These are phyloP conservation scores for Ganoderma lucidum DNA, from an alignment of 1,284 basidiomycete species.

Conservation along the genomic window DNA sequence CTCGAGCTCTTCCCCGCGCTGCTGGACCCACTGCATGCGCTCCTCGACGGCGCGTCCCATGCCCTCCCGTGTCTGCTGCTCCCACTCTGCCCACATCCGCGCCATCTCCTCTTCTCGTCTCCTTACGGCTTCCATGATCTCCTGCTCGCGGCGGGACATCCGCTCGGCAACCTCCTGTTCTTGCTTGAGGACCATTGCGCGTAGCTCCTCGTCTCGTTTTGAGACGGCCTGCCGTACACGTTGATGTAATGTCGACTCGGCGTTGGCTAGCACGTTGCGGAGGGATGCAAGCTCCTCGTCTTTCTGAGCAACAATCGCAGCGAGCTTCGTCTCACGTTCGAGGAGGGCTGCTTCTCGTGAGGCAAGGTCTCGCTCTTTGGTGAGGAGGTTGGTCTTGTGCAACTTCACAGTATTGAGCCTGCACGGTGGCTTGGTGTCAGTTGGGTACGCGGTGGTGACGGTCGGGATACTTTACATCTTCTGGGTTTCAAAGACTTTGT, in stretches of 20 bases:
- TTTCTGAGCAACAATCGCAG: slow-evolving; percentile 57
- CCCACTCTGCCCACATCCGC: slow-evolving; percentile 63
- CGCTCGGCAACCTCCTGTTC: slow-evolving; percentile 79
- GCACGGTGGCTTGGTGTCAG: slow-evolving; percentile 14
- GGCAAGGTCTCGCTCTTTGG: slow-evolving; percentile 71
- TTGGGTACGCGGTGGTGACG: background rate
- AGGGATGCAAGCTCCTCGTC: slow-evolving; percentile 65
- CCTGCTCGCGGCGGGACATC: slow-evolving; percentile 71
- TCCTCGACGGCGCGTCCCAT: slow-evolving; percentile 59
- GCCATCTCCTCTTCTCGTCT: slow-evolving; percentile 53
- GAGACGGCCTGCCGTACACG: slow-evolving; percentile 68
- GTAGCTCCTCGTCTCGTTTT: slow-evolving; percentile 74
- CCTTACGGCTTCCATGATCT: slow-evolving; percentile 64
- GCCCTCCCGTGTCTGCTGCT: slow-evolving; percentile 61
- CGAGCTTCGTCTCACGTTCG: slow-evolving; percentile 62
- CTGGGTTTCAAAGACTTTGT: slow-evolving; percentile 78
- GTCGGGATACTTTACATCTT: slow-evolving; percentile 63
- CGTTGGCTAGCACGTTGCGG: slow-evolving; percentile 48
- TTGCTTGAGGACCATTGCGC: slow-evolving; percentile 63
- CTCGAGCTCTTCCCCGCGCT: slow-evolving; percentile 59
- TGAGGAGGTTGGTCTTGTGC: slow-evolving; percentile 60
- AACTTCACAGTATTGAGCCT: slow-evolving; percentile 70
- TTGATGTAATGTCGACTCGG: slow-evolving; percentile 54
- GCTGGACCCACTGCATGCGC: slow-evolving; percentile 58
- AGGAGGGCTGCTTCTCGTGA: slow-evolving; percentile 62